Evolutionary conservation across 805 yeast species (phyloP).

Genomic region (Candida succiphila): DNA sequence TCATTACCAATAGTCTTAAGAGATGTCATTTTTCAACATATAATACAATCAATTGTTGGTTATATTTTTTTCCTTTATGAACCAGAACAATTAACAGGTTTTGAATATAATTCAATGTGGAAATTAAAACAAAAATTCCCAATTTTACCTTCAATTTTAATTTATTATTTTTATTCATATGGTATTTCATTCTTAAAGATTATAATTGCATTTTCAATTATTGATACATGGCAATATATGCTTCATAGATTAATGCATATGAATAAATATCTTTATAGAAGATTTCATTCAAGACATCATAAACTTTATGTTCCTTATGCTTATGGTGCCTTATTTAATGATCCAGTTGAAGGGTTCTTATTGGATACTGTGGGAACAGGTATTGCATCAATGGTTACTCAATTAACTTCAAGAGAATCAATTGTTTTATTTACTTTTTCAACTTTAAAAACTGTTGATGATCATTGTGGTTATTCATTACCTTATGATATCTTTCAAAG

Average conservation of each 20-base stretch:
- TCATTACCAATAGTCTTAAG: slow-evolving; percentile 55
- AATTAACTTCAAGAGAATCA: slow-evolving; percentile 69
- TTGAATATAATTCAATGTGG: slow-evolving; percentile 40
- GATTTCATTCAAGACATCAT: slow-evolving; percentile 92
- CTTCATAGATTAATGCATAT: slow-evolving; percentile 84
- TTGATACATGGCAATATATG: slow-evolving; percentile 95
- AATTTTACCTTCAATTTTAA: slow-evolving; percentile 34
- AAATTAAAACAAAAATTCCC: slow-evolving; percentile 23
- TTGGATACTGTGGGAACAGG: slow-evolving; percentile 93
- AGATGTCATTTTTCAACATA: slow-evolving; percentile 81
- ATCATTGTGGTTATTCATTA: slow-evolving; percentile 94
- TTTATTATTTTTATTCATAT: slow-evolving; percentile 49
- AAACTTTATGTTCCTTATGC: slow-evolving; percentile 93
- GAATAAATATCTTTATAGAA: slow-evolving; percentile 63
- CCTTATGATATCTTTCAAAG: slow-evolving; percentile 89
- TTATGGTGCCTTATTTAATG: slow-evolving; percentile 90
- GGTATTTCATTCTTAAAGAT: slow-evolving; percentile 54
- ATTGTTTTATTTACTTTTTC: slow-evolving; percentile 72
- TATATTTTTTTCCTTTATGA: slow-evolving; percentile 44
- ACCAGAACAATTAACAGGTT: slow-evolving; percentile 40
- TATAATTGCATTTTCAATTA: slow-evolving; percentile 52
- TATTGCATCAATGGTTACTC: slow-evolving; percentile 53
- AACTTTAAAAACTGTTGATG: slow-evolving; percentile 94
- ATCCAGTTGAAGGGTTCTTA: slow-evolving; percentile 87
- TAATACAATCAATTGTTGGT: slow-evolving; percentile 74